Evolutionary conservation across 2,329 filamentous ascomycete species (phyloP).

Genomic region (Alternaria tenuissima): DNA sequence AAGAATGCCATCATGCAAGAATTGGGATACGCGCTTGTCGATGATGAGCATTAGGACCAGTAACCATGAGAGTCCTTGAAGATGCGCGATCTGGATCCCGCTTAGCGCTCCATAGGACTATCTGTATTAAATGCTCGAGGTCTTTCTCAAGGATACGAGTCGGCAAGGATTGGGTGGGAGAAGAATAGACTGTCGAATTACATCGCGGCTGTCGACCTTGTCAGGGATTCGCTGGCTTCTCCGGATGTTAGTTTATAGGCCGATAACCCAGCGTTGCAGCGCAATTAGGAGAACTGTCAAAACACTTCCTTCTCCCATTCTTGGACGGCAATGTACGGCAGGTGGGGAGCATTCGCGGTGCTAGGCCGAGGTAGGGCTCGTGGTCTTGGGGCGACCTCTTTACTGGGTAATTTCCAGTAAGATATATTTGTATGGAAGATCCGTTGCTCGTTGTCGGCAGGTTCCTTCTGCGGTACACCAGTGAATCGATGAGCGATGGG

Average conservation of each 20-base stretch:
- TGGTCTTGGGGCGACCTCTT: not conserved
- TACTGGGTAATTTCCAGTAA: too few relatives aligned
- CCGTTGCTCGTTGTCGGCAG: too few relatives aligned
- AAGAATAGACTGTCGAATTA: too few relatives aligned
- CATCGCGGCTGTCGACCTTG: too few relatives aligned
- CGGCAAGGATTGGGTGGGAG: too few relatives aligned
- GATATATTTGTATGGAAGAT: fast-evolving
- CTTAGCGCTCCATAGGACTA: too few relatives aligned
- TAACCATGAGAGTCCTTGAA: not conserved
- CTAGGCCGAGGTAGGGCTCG: not conserved
- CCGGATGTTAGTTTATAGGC: not conserved
- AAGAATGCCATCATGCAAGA: not conserved
- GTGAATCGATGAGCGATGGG: too few relatives aligned
- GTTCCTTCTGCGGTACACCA: not conserved
- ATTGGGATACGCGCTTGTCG: not conserved
- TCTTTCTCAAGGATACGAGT: too few relatives aligned
- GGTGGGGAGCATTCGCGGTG: not conserved
- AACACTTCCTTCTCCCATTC: not conserved
- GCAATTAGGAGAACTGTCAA: fast-evolving
- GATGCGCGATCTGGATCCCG: not conserved
- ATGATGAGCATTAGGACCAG: not conserved
- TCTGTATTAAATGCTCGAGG: too few relatives aligned
- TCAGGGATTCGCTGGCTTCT: too few relatives aligned
- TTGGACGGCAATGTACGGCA: not conserved
- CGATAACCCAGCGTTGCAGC: not conserved